Evolutionary conservation across 2,329 filamentous ascomycete genomes (phyloP), one percentile per base, ranked within the genome.

Genomic region (Nemania sp.): DNA sequence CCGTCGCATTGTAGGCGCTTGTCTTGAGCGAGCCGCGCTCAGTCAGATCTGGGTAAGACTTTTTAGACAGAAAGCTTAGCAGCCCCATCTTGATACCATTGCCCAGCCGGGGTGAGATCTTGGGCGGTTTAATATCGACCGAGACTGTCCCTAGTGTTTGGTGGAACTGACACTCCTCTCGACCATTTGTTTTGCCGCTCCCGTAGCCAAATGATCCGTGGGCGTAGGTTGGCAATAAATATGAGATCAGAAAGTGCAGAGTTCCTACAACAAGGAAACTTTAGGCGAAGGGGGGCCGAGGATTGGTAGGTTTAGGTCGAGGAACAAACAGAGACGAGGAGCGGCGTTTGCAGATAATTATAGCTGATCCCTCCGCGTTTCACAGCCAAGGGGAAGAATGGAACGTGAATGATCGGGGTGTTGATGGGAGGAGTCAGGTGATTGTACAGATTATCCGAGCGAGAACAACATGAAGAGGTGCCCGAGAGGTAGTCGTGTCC

Each of bases 1-100:
- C 68, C 4, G 74, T 74, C 48, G 71, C 65, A 67, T 79, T 71
- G 60, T 79, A 79, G 12, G 76, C 71, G 51, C 74, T 72, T 10
- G 70, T 70, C 59, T 74, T 74, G 50, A 78, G 69, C 37, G 61
- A 54, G 60, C 63, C 65, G 39, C 46, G 42, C 15, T 42, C 54
- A 29, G 53, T 54, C 15, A 63, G 45, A 43, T 63, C 63, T 39
- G 63, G 60, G 53, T 60, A 59, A 51, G 67, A 65, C 57, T 71
- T 73, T 60, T 69, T 71, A 43, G 73, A 71, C 18, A 77, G 66
- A 45, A 76, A 73, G 57, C 65, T 72, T 47, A 76, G 65, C 35
- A 76, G 66, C 50, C 75, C 75, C 75, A 77, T 77, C 46, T 60
- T 57, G 58, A 49, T 32, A 51, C 34, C 56, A 62, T 59, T 45